A percentile compares a stretch with the other conserved stretches of the same genome.
phyloP scores from a whole-genome alignment of 805 yeast genomes.

The Wickerhamomyces queroliae region DNA sequence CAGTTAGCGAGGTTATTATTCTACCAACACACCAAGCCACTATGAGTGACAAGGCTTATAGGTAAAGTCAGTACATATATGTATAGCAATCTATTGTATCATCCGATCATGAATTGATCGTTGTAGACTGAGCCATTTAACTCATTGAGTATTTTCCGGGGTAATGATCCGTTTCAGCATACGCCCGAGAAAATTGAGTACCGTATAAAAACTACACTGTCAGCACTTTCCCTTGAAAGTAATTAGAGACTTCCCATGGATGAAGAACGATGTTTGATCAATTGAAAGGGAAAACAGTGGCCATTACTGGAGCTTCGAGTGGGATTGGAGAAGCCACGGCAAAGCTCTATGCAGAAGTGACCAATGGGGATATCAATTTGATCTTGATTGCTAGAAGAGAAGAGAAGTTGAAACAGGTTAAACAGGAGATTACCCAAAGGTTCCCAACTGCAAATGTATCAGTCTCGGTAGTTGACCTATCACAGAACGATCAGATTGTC shows the following conservation, averaged over 20 bases:
- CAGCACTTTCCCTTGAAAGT: too few species aligned
- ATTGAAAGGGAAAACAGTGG: conserved; percentile 66
- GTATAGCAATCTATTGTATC: conserved; percentile 1
- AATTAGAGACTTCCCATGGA: too few species aligned
- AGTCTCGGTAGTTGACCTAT: conserved; percentile 46
- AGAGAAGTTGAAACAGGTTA: conserved; percentile 44
- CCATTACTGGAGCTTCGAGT: conserved; percentile 88
- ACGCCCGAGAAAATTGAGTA: too few species aligned
- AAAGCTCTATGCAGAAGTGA: conserved; percentile 64
- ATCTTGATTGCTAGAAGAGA: conserved; percentile 69
- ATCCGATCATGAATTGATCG: neutral
- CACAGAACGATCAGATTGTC: conserved; percentile 41
- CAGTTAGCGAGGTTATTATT: conserved; percentile 71
- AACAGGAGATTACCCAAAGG: conserved; percentile 34
- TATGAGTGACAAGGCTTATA: conserved; percentile 21
- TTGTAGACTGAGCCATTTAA: too few species aligned
- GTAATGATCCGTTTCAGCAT: too few species aligned
- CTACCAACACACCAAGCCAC: conserved; percentile 86
- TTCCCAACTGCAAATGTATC: conserved; percentile 41
- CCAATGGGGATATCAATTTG: conserved; percentile 60
- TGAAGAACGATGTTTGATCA: conserved; percentile 33
- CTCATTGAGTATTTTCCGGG: too few species aligned
- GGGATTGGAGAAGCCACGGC: conserved; percentile 94
- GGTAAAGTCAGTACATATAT: too few species aligned
- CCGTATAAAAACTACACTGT: too few species aligned